Conservation (phyloP, 148 eudicot species). For the Chenopodium quinoa region DNA sequence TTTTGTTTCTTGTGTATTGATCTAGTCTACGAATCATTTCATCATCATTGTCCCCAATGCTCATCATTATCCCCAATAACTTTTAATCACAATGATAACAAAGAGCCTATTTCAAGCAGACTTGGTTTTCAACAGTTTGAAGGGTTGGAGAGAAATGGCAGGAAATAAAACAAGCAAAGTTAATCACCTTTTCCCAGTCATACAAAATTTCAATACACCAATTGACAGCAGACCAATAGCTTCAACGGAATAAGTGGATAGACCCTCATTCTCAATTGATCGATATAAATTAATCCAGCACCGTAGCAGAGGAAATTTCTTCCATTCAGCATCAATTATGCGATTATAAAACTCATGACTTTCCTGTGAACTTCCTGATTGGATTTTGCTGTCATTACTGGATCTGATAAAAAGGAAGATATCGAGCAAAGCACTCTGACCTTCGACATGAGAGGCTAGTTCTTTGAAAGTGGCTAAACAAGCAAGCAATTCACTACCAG, state of each 20-base stretch:
- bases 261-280: slow-evolving; percentile 58
- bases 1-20: background rate
- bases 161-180: slow-evolving; percentile 12
- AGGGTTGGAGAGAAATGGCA: background rate
- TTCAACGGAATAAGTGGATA: slow-evolving; percentile 46
- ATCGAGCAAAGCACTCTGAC: slow-evolving; percentile 58
- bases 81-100: background rate
- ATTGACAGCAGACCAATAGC: slow-evolving; percentile 58
- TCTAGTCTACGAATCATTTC: too few species aligned
- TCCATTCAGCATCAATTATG: slow-evolving; percentile 51
- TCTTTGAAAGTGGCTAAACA: slow-evolving; percentile 67
- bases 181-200: slow-evolving; percentile 66
- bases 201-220: slow-evolving; percentile 68
- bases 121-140: background rate
- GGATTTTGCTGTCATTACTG: slow-evolving; percentile 35
- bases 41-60: background rate
- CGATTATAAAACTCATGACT: slow-evolving; percentile 32
- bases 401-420: slow-evolving; percentile 37
- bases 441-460: slow-evolving; percentile 57
- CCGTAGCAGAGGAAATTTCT: slow-evolving; percentile 57
- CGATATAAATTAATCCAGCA: slow-evolving; percentile 69
- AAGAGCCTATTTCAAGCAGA: background rate
- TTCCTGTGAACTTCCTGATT: slow-evolving; percentile 41
- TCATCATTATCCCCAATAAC: background rate
- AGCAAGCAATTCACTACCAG: slow-evolving; percentile 73